phyloP scores from a whole-genome alignment of 2,329 filamentous ascomycete species.

The Paracoccidioides brasiliensis region DNA sequence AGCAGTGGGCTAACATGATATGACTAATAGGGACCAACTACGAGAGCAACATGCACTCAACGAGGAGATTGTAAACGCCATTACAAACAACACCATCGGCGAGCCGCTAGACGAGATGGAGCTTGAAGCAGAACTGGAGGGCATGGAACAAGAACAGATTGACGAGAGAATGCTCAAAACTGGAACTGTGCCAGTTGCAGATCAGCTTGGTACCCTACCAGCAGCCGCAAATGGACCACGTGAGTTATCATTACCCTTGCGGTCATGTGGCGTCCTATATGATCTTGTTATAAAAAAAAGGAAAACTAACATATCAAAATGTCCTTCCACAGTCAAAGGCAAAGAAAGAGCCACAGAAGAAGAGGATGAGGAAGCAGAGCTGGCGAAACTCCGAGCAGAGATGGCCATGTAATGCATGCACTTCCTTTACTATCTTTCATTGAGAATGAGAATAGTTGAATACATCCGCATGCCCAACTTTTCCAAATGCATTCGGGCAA shows the following conservation, averaged over 20 bases:
- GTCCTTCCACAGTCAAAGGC: conserved; percentile 30
- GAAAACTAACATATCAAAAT: conserved; percentile 7
- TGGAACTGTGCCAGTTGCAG: conserved; percentile 67
- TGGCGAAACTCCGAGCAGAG: conserved; percentile 84
- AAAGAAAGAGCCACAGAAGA: conserved; percentile 47
- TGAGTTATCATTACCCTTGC: conserved; percentile 37
- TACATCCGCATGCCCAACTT: neutral
- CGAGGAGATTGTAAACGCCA: conserved; percentile 80
- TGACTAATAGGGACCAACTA: conserved; percentile 59
- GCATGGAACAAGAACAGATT: conserved; percentile 79
- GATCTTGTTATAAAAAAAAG: neutral
- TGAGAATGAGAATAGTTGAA: neutral
- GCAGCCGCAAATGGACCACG: conserved; percentile 60
- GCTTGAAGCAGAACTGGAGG: conserved; percentile 71
- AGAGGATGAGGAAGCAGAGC: conserved; percentile 91
- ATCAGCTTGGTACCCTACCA: conserved; percentile 65
- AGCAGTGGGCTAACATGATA: neutral
- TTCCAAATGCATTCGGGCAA: neutral
- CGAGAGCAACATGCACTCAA: conserved; percentile 85
- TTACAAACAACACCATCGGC: conserved; percentile 56
- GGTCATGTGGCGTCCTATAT: neutral
- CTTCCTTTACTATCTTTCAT: neutral
- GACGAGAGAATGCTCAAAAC: conserved; percentile 91
- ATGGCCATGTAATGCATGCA: conserved; percentile 67
- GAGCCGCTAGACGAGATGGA: conserved; percentile 73